Base-by-base conservation (phyloP, 2,329 filamentous ascomycete genomes). In the Dactylonectria estremocensis region DNA sequence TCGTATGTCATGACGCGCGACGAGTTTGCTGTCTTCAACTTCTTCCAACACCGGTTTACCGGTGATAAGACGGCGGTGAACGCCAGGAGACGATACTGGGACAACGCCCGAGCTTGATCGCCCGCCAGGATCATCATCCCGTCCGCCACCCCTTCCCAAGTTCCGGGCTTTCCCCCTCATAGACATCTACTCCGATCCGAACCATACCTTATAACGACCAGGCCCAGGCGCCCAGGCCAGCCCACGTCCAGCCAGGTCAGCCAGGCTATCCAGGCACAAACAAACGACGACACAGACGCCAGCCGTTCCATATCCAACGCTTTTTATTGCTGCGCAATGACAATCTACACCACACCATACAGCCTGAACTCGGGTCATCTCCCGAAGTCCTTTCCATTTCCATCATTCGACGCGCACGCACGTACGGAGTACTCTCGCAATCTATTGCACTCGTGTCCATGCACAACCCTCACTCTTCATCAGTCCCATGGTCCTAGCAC, bases 1-100 rank as follows among this genome's bases (percentile, higher is more conserved):
- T 84, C 85, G n/a, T 97, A 95, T 80, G 81, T 96, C 70, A 90
- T 97, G 84, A 90, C 85, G 37, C 85, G 87, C 69, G 90, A 94
- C 80, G 94, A 97, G 81, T 97, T 96, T 76, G 90, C 93, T 61
- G 87, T 97, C 67, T 95, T 97, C 88, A 97, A 96, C 84, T 95
- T 92, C 80, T 95, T 92, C 80, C 91, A 93, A 69, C 81, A 87
- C 69, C 88, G 91, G 10, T 94, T 92, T 77, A 79, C 83, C 33
- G 88, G 88, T 67, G 79, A 87, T 70, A 77, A 82, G 70, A 74
- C 82, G n/a, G 85, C 85, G 46, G 76, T 82, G n/a, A 80, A 78
- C 43, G 88, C 88, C 18, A 82, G 83, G 68, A 84, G 78, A 72
- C 80, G 86, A 66, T 90, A 85, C 77, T 90, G 88, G 88, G 83